phyloP scores from a whole-genome alignment of 169 alveolate genomes.

The Blepharisma undulans region DNA sequence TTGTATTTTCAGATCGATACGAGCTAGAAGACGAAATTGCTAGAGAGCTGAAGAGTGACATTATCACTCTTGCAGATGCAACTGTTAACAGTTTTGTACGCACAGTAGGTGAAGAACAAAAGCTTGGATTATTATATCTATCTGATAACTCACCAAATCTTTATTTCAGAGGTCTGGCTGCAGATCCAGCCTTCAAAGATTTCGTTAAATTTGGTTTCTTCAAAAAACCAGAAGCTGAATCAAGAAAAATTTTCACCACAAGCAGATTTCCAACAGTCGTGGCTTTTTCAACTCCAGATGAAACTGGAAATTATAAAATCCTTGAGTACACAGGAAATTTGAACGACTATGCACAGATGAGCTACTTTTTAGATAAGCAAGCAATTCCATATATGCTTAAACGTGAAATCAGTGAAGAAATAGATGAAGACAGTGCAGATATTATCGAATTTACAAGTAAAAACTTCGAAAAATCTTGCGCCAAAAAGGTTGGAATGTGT shows the following conservation, averaged over 20 bases:
- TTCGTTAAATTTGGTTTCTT: not conserved
- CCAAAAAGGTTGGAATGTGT: not conserved
- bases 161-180: not conserved
- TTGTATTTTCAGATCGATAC: not conserved
- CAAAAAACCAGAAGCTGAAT: not conserved
- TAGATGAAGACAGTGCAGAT: conserved; percentile 23
- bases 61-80: not conserved
- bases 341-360: not conserved
- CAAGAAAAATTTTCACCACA: not conserved
- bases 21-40: conserved; percentile 12
- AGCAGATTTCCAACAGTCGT: not conserved
- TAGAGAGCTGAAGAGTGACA: not conserved
- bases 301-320: not conserved
- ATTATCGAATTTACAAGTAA: not conserved
- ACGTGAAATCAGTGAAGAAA: not conserved
- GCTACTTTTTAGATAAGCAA: not conserved
- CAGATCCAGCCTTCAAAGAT: not conserved
- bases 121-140: not conserved
- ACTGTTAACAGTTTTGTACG: not conserved
- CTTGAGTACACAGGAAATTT: conserved; percentile 21
- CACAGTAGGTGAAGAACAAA: conserved; percentile 4
- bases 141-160: not conserved
- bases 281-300: not conserved
- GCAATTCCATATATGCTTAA: conserved; percentile 1
- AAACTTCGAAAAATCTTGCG: not conserved